Evolutionary conservation across 1,284 basidiomycete genomes (phyloP).

Genomic region (Uromyces viciae-fabae): DNA sequence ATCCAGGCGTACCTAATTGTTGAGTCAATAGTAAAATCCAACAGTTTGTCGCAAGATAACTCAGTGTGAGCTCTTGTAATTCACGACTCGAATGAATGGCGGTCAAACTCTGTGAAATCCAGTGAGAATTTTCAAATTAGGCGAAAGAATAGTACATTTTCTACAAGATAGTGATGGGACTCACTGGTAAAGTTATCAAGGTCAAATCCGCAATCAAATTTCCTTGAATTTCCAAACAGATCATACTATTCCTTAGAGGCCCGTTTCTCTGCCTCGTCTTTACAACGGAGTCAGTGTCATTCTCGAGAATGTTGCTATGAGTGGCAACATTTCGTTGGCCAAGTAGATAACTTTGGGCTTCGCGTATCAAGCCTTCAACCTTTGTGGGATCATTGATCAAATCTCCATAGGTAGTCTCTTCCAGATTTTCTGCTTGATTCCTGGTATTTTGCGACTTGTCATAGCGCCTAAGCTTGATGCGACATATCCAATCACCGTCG

Average conservation of each 20-base stretch:
- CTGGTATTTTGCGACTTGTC: neutral
- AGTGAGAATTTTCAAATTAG: too few relatives aligned
- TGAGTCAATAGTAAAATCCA: neutral
- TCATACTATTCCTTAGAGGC: neutral
- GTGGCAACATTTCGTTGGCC: neutral
- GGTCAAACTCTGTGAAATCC: neutral
- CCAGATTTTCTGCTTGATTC: neutral
- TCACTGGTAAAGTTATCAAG: neutral
- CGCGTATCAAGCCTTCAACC: constrained; percentile 1
- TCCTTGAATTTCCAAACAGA: constrained; percentile 6
- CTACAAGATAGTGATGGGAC: too few relatives aligned
- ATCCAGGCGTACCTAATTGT: neutral
- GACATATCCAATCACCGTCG: neutral
- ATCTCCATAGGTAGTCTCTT: constrained; percentile 3
- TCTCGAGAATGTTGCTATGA: neutral
- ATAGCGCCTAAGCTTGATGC: neutral
- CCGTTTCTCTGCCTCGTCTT: neutral
- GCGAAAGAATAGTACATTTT: too few relatives aligned
- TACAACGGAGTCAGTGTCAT: neutral
- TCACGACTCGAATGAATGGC: neutral
- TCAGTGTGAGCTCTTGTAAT: neutral
- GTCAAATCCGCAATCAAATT: neutral
- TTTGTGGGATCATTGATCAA: neutral
- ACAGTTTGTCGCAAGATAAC: neutral
- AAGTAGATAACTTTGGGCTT: neutral